A percentile compares a stretch with the other conserved stretches of the same genome.
Conservation (phyloP, 441 rosid genomes). For the Manihot esculenta region DNA sequence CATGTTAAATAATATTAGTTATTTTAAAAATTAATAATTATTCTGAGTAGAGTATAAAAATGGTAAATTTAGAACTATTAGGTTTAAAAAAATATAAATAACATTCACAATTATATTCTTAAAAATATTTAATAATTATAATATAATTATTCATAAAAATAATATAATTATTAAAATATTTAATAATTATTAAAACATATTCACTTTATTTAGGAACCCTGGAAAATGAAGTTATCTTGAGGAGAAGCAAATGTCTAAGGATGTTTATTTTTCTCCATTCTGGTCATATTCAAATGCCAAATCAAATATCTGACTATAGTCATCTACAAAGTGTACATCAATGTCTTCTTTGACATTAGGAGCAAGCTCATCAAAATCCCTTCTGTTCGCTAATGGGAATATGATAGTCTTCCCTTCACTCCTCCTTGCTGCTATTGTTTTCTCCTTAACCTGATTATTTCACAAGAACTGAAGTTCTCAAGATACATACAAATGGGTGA, state of each 20-base stretch:
- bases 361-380: constrained; percentile 76
- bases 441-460: constrained; percentile 79
- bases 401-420: constrained; percentile 79
- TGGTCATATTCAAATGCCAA: constrained; percentile 52
- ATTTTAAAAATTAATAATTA: no score
- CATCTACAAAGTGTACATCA: constrained; percentile 78
- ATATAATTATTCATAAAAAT: no score
- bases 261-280: constrained; percentile 24
- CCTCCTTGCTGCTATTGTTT: constrained; percentile 89
- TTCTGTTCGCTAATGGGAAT: constrained; percentile 74
- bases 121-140: no score
- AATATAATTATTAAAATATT: no score
- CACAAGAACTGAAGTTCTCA: neutral
- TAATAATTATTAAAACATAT: no score
- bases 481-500: neutral
- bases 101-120: no score
- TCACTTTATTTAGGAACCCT: constrained; percentile 7
- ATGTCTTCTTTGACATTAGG: constrained; percentile 76
- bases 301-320: constrained; percentile 52
- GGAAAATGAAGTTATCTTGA: constrained; percentile 11
- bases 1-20: no score
- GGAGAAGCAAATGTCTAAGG: constrained; percentile 5
- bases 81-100: no score
- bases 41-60: no score
- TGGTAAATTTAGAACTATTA: no score